Base-by-base conservation (phyloP, 2,329 filamentous ascomycete genomes). In the Bipolaris bicolor region DNA sequence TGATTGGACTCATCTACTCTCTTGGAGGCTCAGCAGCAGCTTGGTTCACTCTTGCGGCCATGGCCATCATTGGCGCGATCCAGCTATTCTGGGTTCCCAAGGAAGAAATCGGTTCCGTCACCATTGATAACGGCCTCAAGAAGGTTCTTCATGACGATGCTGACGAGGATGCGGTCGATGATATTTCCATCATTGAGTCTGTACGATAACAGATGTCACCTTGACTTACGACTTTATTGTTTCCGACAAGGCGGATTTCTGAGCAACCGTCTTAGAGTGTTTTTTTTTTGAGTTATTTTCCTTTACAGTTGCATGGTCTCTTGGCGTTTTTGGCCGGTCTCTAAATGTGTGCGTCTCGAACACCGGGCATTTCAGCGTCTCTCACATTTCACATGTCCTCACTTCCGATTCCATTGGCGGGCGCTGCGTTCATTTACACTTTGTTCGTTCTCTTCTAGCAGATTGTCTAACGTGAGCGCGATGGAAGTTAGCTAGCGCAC, bases 1-100 rank as follows among this genome's bases (percentile, higher is more conserved):
- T 91, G 16, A 85, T 87, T 1, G 89, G 89, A 4, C 81, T 86
- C 31, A 79, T 90, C 6, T 91, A 91, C 66, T 84, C 85, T 15
- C 69, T 84, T 2, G 87, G 87, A 15, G 83, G 81, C 51, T 86
- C 84, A 3, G 84, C 83, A 5, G 74, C 87, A 22, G 83, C 86
- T 2, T 88, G 85, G 84, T 88, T 84, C 80, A 81, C 77, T 29
- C 85, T 84, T 53, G 80, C 80, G 1, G 62, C 81, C 1, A 79
- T 87, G n/a, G 85, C 86, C 0, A 65, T 86, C 9, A 52, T 84
- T 16, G 86, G 85, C 36, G 80, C 80, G 4, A 62, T 82, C 15
- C 86, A 88, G 65, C 69, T 86, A 5, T 82, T 81, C 67, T 84
- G 82, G 63, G 83, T 88, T 46, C 78, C 81, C 10, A 79, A 80